These are phyloP conservation scores for Bipolaris sorokiniana DNA, from an alignment of 2,329 filamentous ascomycete genomes.

Conservation along the genomic window DNA sequence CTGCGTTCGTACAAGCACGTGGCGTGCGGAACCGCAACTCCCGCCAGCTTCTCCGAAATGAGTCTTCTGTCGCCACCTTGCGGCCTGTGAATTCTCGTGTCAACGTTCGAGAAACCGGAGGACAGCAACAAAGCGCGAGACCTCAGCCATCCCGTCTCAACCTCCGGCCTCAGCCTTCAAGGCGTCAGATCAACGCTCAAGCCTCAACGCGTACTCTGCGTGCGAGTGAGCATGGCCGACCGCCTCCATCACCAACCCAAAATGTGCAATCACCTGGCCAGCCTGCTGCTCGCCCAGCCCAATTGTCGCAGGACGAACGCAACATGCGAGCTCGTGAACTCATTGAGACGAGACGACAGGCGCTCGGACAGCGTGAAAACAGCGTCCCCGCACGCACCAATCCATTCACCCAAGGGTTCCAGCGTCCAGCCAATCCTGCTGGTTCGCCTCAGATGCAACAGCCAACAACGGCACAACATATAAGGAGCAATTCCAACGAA, in stretches of 20 bases:
- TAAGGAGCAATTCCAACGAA: conserved; percentile 45
- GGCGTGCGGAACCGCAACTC: conserved; percentile 37
- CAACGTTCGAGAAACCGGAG: conserved; percentile 42
- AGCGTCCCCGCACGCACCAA: conserved; percentile 43
- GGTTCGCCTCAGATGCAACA: conserved; percentile 22
- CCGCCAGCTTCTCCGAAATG: conserved; percentile 46
- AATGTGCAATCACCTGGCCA: conserved; percentile 23
- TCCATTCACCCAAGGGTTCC: conserved; percentile 43
- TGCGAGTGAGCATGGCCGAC: conserved; percentile 40
- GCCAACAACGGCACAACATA: conserved; percentile 28
- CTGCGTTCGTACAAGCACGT: conserved; percentile 42
- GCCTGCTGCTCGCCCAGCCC: conserved; percentile 30
- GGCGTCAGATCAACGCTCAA: conserved; percentile 44
- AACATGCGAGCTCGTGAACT: conserved; percentile 45
- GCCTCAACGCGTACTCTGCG: conserved; percentile 46
- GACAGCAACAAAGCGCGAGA: conserved; percentile 36
- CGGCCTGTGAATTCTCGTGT: conserved; percentile 43
- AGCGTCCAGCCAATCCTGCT: conserved; percentile 35
- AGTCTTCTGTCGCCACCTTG: conserved; percentile 49
- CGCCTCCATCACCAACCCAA: conserved; percentile 37
- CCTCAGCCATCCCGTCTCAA: conserved; percentile 46
- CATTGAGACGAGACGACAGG: conserved; percentile 43
- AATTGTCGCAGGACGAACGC: conserved; percentile 44
- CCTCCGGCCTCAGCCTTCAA: conserved; percentile 46
- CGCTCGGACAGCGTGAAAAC: conserved; percentile 35